Evolutionary conservation across 495 filamentous ascomycete genomes (phyloP).

Genomic region (Talaromyces nanjingensis): DNA sequence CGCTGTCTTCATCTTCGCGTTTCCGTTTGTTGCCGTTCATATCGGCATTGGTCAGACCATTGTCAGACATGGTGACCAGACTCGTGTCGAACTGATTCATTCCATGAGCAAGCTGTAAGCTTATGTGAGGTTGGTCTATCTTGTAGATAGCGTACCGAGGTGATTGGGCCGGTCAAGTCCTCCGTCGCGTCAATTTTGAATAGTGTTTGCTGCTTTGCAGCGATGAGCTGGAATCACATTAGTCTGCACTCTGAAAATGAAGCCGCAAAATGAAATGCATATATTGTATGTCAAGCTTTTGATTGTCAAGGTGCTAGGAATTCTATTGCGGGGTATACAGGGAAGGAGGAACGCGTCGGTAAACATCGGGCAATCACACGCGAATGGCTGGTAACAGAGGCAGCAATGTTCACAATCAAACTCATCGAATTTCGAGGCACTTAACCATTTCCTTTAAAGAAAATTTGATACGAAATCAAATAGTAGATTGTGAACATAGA

Average conservation of each 20-base stretch:
- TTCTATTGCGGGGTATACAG: slow-evolving; percentile 1
- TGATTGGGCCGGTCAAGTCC: background rate
- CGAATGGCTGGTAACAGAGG: background rate
- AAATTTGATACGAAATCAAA: background rate
- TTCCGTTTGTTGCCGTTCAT: slow-evolving; percentile 36
- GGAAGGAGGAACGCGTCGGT: slow-evolving; percentile 1
- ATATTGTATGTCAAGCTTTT: background rate
- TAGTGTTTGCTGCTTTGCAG: background rate
- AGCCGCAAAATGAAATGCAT: background rate
- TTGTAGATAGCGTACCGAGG: background rate
- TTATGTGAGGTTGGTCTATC: background rate
- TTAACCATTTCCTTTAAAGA: background rate
- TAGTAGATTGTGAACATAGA: background rate
- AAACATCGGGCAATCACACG: slow-evolving; percentile 1
- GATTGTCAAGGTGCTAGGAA: background rate
- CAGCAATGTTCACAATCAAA: background rate
- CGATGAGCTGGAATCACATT: background rate
- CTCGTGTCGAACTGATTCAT: slow-evolving; percentile 9
- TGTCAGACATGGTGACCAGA: slow-evolving; percentile 32
- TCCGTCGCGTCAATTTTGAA: background rate
- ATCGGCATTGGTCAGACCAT: slow-evolving; percentile 33
- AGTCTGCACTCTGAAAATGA: background rate
- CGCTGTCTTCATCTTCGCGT: slow-evolving; percentile 36
- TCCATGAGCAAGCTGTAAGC: slow-evolving; percentile 1
- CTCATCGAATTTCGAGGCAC: background rate